Evolutionary conservation across 192 early-diverging fungal species (phyloP), one percentile per base, ranked within the genome.

Genomic region (Haplosporangium gracile): DNA sequence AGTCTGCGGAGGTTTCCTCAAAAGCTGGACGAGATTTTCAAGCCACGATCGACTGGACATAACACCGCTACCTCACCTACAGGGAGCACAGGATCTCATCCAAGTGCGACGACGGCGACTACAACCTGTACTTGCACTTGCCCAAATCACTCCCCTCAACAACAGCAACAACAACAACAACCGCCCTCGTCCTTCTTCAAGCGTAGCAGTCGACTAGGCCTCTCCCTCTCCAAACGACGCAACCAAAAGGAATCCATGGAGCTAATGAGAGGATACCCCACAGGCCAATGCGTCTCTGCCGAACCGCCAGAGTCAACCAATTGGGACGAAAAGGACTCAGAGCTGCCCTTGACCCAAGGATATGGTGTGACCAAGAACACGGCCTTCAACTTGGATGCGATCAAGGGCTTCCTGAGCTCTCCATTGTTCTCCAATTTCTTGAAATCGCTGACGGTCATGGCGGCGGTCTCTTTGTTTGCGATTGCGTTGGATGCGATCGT

Each of bases 241-340:
- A 63, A 74, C 18, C 45, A 70, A 34, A 65, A 75, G 57, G 77
- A 79, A 47, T 49, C 70, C 7, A 60, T 45, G 36, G 83, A 85
- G 11, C n/a, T 42, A 0, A 60, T 43, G 47, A 74, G 83, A 32
- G 83, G 83, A 42, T 85, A 85, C 24, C 83, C 83, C 7, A 75
- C 78, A n/a, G 83, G 83, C 9, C 83, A 85, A 53, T 80, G 83
- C 32, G 24, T 74, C 29, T 86, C 84, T 0, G 57, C 84, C 2
- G 32, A 38, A 10, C 79, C 84, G 7, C 84, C 84, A 20, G 72
- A 81, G 13, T 26, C 49, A 32, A 86, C 84, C 13, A 81, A 36
- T 22, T 86, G 84, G 84, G 84, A 86, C 68, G 84, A 86, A 47
- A 85, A 85, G 75, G 78, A 77, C 38, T 18, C 75, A 34, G 84